Evolutionary conservation across 2,329 filamentous ascomycete genomes (phyloP).

Genomic region (Fusarium siculi): DNA sequence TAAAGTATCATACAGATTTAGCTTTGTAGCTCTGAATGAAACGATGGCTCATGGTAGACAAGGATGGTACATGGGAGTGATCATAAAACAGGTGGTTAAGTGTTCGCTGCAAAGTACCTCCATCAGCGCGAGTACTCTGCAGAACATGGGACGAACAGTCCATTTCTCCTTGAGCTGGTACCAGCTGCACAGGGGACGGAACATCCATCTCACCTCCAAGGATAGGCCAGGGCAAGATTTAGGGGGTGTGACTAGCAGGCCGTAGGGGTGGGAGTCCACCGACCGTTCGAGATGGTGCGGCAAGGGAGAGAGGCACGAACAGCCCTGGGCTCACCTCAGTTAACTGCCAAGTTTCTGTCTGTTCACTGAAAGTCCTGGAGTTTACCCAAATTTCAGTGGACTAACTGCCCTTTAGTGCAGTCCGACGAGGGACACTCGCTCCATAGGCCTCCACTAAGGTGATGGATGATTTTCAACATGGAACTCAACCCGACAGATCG

Average conservation of each 20-base stretch:
- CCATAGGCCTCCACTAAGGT: conserved; percentile 4
- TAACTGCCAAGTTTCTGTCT: conserved; percentile 9
- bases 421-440: background rate
- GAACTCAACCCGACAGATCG: conserved; percentile 12
- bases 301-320: conserved; percentile 34
- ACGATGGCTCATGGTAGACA: conserved; percentile 37
- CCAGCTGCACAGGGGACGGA: conserved; percentile 31
- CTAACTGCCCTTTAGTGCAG: background rate
- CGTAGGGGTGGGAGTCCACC: conserved; percentile 22
- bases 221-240: background rate
- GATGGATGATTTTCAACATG: conserved; percentile 33
- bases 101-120: conserved; percentile 12
- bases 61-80: conserved; percentile 23
- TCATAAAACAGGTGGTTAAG: conserved; percentile 16
- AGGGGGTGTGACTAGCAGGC: conserved; percentile 30
- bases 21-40: conserved; percentile 28
- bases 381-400: conserved; percentile 1
- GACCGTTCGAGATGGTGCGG: conserved; percentile 37
- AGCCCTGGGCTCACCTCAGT: background rate
- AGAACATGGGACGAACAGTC: conserved; percentile 41
- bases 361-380: background rate
- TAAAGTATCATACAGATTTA: conserved; percentile 3
- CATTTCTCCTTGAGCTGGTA: conserved; percentile 15
- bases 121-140: conserved; percentile 4
- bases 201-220: background rate